These are phyloP conservation scores for Alternaria viburni DNA, from an alignment of 2,329 filamentous ascomycete genomes.

Conservation along the genomic window DNA sequence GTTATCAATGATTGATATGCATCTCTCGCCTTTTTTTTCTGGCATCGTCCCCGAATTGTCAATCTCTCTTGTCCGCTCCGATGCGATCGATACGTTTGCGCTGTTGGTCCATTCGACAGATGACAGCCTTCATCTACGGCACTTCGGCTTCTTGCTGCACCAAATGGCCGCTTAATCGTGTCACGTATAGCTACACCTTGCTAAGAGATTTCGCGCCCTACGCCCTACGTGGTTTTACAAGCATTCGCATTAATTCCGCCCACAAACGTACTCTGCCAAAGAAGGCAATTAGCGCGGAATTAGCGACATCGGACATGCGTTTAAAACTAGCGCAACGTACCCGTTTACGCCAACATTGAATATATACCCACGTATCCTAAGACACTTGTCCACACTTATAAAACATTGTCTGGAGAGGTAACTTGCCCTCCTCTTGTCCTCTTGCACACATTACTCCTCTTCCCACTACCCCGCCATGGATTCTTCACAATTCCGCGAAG, in stretches of 20 bases:
- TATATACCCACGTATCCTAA: background rate
- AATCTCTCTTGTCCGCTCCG: background rate
- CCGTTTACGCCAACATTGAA: background rate
- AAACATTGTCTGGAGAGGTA: background rate
- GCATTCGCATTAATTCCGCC: background rate
- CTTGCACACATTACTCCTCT: background rate
- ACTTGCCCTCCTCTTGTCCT: background rate
- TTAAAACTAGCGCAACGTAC: background rate
- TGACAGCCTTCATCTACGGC: background rate
- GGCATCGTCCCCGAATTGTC: background rate
- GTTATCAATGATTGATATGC: background rate
- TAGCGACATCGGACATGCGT: slow-evolving; percentile 8
- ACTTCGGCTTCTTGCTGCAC: background rate
- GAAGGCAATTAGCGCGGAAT: slow-evolving; percentile 22
- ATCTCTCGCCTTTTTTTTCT: background rate
- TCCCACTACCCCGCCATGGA: slow-evolving; percentile 62
- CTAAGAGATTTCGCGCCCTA: background rate
- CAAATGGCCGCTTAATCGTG: background rate
- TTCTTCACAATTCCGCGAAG: slow-evolving; percentile 75
- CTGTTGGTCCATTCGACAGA: background rate
- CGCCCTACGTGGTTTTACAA: background rate
- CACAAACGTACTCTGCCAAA: background rate
- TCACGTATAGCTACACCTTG: background rate
- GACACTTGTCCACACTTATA: background rate
- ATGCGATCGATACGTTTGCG: background rate